phyloP scores from a whole-genome alignment of 1,139 yeast species.

The Lodderomyces jiufengensis region DNA sequence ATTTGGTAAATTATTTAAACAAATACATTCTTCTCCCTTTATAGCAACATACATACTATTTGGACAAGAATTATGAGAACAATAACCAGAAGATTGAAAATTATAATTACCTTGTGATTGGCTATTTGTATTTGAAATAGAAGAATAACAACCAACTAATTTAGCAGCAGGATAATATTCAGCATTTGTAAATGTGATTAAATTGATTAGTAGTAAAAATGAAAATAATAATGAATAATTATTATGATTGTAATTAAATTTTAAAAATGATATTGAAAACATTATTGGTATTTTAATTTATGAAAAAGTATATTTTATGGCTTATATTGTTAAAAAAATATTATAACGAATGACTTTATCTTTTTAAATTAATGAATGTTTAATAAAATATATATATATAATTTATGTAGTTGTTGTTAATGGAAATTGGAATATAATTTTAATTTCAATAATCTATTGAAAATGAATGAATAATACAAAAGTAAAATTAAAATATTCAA shows the following conservation, averaged over 20 bases:
- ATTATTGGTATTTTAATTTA: too few relatives aligned
- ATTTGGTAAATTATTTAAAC: conserved; percentile 57
- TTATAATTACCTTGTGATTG: conserved; percentile 31
- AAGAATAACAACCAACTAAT: conserved; percentile 30
- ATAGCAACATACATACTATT: conserved; percentile 57
- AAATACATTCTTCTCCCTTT: conserved; percentile 58
- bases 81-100: conserved; percentile 50
- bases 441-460: too few relatives aligned
- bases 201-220: background rate
- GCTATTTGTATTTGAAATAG: conserved; percentile 23
- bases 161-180: conserved; percentile 8
- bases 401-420: too few relatives aligned
- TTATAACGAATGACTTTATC: too few relatives aligned
- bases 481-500: too few relatives aligned
- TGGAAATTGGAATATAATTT: too few relatives aligned
- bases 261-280: conserved; percentile 8
- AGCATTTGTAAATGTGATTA: conserved; percentile 1
- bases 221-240: background rate
- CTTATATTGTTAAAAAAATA: too few relatives aligned
- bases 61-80: conserved; percentile 43
- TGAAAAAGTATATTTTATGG: too few relatives aligned
- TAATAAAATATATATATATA: too few relatives aligned
- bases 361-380: too few relatives aligned
- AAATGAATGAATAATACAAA: too few relatives aligned
- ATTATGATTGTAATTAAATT: too few relatives aligned